Conservation (phyloP, 108 stramenopile species). For the Skeletonema costatum region DNA sequence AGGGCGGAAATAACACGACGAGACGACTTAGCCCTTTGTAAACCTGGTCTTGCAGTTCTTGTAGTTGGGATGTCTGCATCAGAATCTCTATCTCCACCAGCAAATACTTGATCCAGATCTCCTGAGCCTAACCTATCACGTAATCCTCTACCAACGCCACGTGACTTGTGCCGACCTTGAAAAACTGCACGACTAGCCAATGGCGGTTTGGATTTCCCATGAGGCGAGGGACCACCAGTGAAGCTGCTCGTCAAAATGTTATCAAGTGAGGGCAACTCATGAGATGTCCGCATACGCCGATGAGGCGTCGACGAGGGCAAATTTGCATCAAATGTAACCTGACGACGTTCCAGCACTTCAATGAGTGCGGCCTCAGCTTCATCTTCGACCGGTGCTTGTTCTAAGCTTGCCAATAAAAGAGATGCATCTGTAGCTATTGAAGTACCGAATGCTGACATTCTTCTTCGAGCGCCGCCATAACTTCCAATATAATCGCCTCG, state of each 20-base stretch:
- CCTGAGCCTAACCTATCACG: neutral
- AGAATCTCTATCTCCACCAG: neutral
- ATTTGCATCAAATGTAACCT: slow-evolving; percentile 19
- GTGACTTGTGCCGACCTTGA: neutral
- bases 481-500: no score
- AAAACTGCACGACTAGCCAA: neutral
- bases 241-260: neutral
- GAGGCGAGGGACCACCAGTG: neutral
- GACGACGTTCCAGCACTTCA: slow-evolving; percentile 44
- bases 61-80: neutral
- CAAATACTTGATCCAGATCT: neutral
- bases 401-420: slow-evolving; percentile 39
- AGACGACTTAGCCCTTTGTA: neutral
- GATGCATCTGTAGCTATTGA: neutral
- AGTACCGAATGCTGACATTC: no score
- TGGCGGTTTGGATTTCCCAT: neutral
- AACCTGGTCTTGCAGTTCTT: neutral
- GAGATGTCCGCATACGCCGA: neutral
- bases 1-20: neutral
- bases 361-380: slow-evolving; percentile 44
- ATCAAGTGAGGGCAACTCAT: neutral
- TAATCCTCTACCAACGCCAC: neutral
- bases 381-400: slow-evolving; percentile 34
- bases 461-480: no score
- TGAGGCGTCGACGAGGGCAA: neutral